Percentiles rank a stretch among this genome's conserved stretches.
phyloP scores from a whole-genome alignment of 2,329 filamentous ascomycete genomes.

The Pseudogymnoascus sp. region DNA sequence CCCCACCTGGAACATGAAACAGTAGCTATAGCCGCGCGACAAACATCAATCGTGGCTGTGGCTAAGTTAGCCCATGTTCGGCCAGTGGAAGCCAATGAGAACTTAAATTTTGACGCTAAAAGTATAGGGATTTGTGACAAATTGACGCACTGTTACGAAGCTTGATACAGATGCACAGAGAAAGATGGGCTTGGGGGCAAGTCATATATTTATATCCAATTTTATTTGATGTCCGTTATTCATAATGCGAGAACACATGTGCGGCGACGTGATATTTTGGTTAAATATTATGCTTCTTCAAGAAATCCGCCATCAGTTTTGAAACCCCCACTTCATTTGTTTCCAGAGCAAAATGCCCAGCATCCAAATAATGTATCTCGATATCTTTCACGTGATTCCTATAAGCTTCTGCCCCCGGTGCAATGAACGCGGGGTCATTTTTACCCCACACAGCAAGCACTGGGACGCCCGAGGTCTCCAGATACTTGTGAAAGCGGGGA shows the following conservation, averaged over 20 bases:
- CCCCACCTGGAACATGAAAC: not conserved
- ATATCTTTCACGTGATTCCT: constrained; percentile 39
- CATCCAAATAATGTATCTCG: constrained; percentile 43
- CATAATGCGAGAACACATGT: too few species aligned
- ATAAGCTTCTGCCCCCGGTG: constrained; percentile 44
- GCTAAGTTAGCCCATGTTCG: not conserved
- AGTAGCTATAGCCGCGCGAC: not conserved
- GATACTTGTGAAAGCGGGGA: constrained; percentile 45
- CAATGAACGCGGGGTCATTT: constrained; percentile 43
- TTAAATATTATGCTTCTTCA: constrained; percentile 8
- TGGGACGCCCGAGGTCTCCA: constrained; percentile 41
- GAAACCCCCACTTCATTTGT: constrained; percentile 12
- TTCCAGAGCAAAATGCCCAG: constrained; percentile 44
- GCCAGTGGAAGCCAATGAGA: too few species aligned
- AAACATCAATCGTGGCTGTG: not conserved
- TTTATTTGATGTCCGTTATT: too few species aligned
- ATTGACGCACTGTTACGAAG: too few species aligned
- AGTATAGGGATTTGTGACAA: too few species aligned
- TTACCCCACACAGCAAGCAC: constrained; percentile 51
- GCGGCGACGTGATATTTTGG: not conserved
- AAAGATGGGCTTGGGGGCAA: too few species aligned
- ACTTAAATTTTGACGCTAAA: too few species aligned
- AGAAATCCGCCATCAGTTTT: constrained; percentile 11
- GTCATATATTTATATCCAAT: too few species aligned
- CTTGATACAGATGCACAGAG: too few species aligned